These are phyloP conservation scores for Metarhizium sp. DNA, from an alignment of 2,329 filamentous ascomycete species.

Conservation along the genomic window DNA sequence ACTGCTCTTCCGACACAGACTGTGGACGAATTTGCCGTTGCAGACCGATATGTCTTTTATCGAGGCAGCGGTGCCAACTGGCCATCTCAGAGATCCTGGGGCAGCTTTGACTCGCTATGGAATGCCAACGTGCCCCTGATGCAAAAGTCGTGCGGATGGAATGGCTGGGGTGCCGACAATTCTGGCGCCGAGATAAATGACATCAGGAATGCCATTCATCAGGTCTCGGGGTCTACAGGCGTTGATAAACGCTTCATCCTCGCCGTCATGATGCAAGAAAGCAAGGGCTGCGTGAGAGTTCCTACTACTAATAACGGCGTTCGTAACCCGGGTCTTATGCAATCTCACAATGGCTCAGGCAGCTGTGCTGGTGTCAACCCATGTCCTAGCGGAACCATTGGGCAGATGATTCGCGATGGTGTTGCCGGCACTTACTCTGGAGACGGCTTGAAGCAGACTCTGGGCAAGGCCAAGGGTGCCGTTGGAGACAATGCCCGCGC, in stretches of 20 bases:
- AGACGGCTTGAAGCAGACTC: conserved; percentile 30
- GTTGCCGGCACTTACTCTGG: conserved; percentile 28
- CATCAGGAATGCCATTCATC: conserved; percentile 23
- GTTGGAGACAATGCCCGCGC: not conserved
- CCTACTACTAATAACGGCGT: conserved; percentile 31
- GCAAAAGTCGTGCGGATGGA: conserved; percentile 10
- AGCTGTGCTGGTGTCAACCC: conserved; percentile 26
- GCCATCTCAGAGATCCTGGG: conserved; percentile 7
- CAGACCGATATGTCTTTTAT: conserved; percentile 9
- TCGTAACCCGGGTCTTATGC: conserved; percentile 32
- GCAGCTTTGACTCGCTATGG: conserved; percentile 12
- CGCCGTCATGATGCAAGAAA: conserved; percentile 34
- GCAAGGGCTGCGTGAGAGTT: conserved; percentile 32
- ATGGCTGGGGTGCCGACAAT: conserved; percentile 12
- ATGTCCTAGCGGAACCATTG: conserved; percentile 16
- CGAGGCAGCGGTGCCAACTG: conserved; percentile 4
- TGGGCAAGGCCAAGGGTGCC: conserved; percentile 15
- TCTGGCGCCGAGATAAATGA: not conserved
- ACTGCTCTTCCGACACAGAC: not conserved
- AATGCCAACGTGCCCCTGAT: conserved; percentile 9
- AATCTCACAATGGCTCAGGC: conserved; percentile 24
- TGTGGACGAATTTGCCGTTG: not conserved
- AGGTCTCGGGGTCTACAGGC: conserved; percentile 15
- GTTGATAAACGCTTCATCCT: conserved; percentile 33
- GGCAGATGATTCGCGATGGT: conserved; percentile 29